Evolutionary conservation across 2,329 filamentous ascomycete species (phyloP).

Genomic region (Ophiostoma ulmi): DNA sequence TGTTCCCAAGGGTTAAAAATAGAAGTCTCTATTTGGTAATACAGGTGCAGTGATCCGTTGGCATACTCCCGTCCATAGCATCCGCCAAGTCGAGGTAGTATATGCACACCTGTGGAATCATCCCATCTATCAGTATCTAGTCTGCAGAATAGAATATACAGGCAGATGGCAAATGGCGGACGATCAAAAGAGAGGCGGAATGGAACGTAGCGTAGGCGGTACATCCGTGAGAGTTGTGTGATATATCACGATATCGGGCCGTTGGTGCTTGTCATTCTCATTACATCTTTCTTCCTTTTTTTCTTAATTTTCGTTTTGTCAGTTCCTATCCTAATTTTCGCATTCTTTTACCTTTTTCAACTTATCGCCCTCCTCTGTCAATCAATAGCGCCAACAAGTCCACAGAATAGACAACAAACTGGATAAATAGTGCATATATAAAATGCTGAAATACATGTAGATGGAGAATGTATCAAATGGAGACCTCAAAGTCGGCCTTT

Average conservation of each 20-base stretch:
- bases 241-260: not conserved
- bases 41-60: not conserved
- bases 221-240: not conserved
- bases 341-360: not conserved
- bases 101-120: not conserved
- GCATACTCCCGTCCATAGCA: slow-evolving; percentile 5
- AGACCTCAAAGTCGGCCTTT: not conserved
- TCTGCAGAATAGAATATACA: not conserved
- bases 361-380: not conserved
- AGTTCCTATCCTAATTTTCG: not conserved
- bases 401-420: slow-evolving; percentile 9
- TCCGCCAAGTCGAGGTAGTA: slow-evolving; percentile 1
- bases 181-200: not conserved
- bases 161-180: not conserved
- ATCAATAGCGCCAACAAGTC: not conserved
- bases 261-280: not conserved
- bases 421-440: not conserved
- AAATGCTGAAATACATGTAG: not conserved
- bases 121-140: not conserved
- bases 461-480: not conserved
- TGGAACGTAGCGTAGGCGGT: slow-evolving; percentile 7
- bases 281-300: not conserved
- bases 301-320: not conserved
- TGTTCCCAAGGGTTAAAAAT: not conserved
- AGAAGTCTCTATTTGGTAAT: not conserved